phyloP scores from a whole-genome alignment of 371 early-diverging fungal species.

The Massospora cicadina region DNA sequence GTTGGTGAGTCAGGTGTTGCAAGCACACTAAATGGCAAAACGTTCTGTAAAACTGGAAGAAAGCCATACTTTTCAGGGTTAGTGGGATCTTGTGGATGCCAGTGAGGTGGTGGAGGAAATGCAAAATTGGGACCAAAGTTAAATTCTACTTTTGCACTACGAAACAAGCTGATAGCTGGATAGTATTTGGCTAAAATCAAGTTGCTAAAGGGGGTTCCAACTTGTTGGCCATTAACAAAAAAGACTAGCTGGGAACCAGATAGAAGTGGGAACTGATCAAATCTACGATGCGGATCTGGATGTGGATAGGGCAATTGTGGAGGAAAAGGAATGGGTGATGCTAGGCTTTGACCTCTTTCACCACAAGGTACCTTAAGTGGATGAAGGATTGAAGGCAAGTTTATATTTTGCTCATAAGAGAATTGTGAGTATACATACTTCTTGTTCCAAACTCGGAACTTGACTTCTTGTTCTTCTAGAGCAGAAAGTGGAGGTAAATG shows the following conservation, averaged over 20 bases:
- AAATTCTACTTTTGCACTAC: constrained; percentile 1
- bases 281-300: constrained; percentile 5
- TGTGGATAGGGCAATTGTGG: neutral
- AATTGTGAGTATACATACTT: neutral
- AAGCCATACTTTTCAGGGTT: neutral
- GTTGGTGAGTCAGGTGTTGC: neutral
- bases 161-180: constrained; percentile 3
- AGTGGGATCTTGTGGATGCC: neutral
- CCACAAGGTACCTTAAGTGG: neutral
- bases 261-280: constrained; percentile 6
- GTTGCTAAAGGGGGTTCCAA: neutral
- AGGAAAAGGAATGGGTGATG: neutral
- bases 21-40: neutral
- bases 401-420: constrained; percentile 1
- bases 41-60: neutral
- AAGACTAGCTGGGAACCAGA: constrained; percentile 2
- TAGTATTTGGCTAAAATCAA: constrained; percentile 9
- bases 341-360: neutral
- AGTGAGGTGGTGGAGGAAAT: constrained; percentile 1
- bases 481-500: neutral
- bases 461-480: neutral
- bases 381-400: neutral
- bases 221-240: constrained; percentile 8
- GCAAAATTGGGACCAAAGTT: constrained; percentile 10
- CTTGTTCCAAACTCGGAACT: neutral